Evolutionary conservation across 2,329 filamentous ascomycete species (phyloP).

Genomic region (Colletotrichum lindemuthianum): DNA sequence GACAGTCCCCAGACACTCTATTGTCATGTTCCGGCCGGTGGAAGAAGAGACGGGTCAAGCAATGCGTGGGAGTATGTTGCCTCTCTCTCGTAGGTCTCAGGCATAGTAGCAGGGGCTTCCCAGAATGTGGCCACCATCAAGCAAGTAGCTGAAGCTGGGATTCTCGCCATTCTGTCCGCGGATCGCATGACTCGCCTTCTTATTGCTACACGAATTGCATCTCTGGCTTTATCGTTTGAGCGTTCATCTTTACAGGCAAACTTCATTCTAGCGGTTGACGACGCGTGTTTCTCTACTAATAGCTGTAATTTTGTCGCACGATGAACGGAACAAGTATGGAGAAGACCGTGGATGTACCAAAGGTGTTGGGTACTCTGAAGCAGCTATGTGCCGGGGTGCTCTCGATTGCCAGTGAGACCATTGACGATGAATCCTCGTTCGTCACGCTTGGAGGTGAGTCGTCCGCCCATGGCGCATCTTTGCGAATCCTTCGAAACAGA

Average conservation of each 20-base stretch:
- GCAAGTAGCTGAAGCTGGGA: not conserved
- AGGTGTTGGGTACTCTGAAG: not conserved
- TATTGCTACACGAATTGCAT: not conserved
- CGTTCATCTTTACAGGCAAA: no score
- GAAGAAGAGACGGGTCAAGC: no score
- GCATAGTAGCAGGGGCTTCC: not conserved
- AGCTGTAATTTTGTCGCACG: not conserved
- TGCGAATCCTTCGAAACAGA: not conserved
- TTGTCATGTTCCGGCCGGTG: no score
- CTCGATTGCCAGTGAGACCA: not conserved
- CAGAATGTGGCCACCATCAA: not conserved
- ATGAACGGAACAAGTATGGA: not conserved
- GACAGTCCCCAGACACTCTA: no score
- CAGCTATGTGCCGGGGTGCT: slow-evolving; percentile 2
- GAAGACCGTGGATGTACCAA: not conserved
- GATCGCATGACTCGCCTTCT: not conserved
- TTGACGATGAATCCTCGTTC: slow-evolving; percentile 17
- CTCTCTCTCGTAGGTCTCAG: no score
- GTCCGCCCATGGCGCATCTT: not conserved
- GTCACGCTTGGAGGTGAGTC: slow-evolving; percentile 21
- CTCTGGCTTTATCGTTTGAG: no score
- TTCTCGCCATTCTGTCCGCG: not conserved
- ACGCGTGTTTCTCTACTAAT: no score
- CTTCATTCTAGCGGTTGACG: no score
- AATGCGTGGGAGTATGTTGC: no score